Conservation (phyloP, 345 rosid species). For the Salix koriyanagi region DNA sequence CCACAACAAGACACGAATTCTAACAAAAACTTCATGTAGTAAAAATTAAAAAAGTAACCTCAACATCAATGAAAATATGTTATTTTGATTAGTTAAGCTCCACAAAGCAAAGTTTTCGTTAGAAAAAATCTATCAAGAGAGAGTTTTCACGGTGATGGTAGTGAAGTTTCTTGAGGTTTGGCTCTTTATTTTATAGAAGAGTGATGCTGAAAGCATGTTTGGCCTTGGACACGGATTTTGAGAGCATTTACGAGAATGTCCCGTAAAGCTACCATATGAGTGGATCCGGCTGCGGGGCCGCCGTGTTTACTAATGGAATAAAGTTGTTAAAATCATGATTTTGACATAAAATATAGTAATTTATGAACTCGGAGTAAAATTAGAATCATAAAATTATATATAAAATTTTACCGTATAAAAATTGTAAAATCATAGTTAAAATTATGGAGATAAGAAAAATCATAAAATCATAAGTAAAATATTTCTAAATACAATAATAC, state of each 20-base stretch:
- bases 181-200: background rate
- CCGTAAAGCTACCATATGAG: background rate
- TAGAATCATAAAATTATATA: too few species aligned
- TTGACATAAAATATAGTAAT: too few species aligned
- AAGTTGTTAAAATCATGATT: too few species aligned
- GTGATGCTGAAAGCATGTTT: background rate
- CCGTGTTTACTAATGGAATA: too few species aligned
- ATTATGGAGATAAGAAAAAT: too few species aligned
- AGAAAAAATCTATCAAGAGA: background rate
- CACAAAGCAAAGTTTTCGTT: background rate
- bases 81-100: background rate
- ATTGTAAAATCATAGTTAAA: too few species aligned
- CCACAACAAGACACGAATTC: conserved; percentile 49
- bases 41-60: background rate
- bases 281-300: background rate
- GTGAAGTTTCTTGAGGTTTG: background rate
- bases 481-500: too few species aligned
- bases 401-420: too few species aligned
- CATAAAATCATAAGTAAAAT: too few species aligned
- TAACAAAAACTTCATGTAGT: conserved; percentile 43
- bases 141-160: background rate
- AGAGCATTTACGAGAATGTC: background rate
- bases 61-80: background rate
- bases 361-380: too few species aligned
- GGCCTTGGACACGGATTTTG: background rate